phyloP scores from a whole-genome alignment of 176 grass and related monocot genomes.

The Puccinellia tenuiflora region DNA sequence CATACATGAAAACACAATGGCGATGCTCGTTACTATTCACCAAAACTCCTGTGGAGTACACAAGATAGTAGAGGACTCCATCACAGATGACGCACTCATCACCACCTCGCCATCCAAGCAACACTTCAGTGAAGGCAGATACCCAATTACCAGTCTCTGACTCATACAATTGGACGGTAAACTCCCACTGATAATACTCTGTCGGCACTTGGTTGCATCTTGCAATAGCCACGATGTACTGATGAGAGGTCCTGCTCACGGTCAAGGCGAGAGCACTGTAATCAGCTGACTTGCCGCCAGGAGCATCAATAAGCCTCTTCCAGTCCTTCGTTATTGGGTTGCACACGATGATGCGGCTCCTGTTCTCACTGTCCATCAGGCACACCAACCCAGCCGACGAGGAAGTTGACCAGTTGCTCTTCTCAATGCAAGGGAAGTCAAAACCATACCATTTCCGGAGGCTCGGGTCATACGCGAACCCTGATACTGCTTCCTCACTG shows the following conservation, averaged over 20 bases:
- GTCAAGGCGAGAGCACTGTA: constrained; percentile 72
- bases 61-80: constrained; percentile 75
- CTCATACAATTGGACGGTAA: constrained; percentile 69
- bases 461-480: constrained; percentile 55
- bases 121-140: constrained; percentile 45
- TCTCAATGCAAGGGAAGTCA: constrained; percentile 84
- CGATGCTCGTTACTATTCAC: constrained; percentile 43
- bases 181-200: constrained; percentile 70
- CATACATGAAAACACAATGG: constrained; percentile 74
- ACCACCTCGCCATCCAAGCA: constrained; percentile 65
- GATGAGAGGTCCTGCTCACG: constrained; percentile 39
- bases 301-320: constrained; percentile 48
- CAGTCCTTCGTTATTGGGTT: constrained; percentile 77
- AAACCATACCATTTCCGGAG: constrained; percentile 75
- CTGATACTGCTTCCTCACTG: constrained; percentile 54
- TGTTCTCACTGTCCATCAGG: constrained; percentile 73
- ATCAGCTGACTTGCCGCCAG: constrained; percentile 53
- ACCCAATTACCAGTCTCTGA: constrained; percentile 41
- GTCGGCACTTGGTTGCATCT: constrained; percentile 58
- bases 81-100: constrained; percentile 82
- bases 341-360: constrained; percentile 64
- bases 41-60: constrained; percentile 60
- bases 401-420: constrained; percentile 78
- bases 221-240: constrained; percentile 61
- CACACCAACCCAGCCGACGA: constrained; percentile 70